Conservation (phyloP, 2,329 filamentous ascomycete species). For the Hysterium pulicare region DNA sequence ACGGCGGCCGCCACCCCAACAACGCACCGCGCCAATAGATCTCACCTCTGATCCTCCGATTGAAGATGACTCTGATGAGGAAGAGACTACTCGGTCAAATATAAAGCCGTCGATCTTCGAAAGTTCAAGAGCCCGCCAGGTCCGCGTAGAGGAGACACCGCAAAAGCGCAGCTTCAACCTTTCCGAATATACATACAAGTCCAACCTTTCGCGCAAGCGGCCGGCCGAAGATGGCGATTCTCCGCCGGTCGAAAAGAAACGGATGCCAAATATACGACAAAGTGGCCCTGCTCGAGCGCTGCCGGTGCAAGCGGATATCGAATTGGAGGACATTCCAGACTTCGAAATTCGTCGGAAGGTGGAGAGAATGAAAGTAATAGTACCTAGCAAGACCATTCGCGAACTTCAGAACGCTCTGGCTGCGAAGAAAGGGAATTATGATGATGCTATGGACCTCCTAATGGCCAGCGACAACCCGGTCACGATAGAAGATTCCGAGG, state of each 20-base stretch:
- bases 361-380: constrained; percentile 48
- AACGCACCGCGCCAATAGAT: constrained; percentile 38
- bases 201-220: constrained; percentile 23
- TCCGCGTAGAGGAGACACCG: constrained; percentile 32
- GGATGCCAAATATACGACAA: constrained; percentile 22
- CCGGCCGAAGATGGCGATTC: constrained; percentile 15
- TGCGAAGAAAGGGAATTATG: constrained; percentile 50
- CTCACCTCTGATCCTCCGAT: constrained; percentile 45
- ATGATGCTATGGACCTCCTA: constrained; percentile 53
- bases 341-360: constrained; percentile 50
- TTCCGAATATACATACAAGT: constrained; percentile 23
- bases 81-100: constrained; percentile 55
- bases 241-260: constrained; percentile 23
- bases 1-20: constrained; percentile 47
- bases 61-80: constrained; percentile 48
- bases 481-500: constrained; percentile 15
- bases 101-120: constrained; percentile 60
- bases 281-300: constrained; percentile 31
- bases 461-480: constrained; percentile 36
- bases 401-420: constrained; percentile 51
- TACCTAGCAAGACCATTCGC: constrained; percentile 46
- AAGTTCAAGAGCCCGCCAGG: constrained; percentile 9
- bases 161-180: constrained; percentile 28
- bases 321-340: constrained; percentile 41
- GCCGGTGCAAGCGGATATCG: constrained; percentile 23